A percentile compares a stretch with the other conserved stretches of the same genome.
phyloP scores from a whole-genome alignment of 148 eudicot species.

The Arbutus unedo region DNA sequence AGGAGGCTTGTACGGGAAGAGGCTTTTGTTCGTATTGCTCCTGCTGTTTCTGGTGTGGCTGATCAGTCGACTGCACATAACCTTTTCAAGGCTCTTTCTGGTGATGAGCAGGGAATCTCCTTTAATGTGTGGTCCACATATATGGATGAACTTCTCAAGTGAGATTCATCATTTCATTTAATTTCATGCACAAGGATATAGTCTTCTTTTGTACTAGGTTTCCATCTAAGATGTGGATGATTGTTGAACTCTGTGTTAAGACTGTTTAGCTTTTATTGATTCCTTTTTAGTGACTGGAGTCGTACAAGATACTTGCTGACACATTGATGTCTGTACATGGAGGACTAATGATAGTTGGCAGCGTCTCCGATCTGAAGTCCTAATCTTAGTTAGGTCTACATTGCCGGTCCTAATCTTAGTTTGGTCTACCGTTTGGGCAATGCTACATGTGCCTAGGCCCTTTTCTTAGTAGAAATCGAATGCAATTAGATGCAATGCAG shows the following conservation, averaged over 20 bases:
- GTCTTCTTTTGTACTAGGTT: background rate
- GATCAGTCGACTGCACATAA: conserved; percentile 84
- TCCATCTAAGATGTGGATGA: background rate
- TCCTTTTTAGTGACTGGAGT: background rate
- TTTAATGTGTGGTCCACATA: conserved; percentile 71
- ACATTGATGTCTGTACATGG: conserved; percentile 2
- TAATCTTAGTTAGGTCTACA: background rate
- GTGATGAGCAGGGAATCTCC: conserved; percentile 68
- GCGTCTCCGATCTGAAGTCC: background rate
- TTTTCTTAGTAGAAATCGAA: background rate
- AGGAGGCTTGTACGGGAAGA: conserved; percentile 60
- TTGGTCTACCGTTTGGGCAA: background rate
- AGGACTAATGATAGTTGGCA: background rate
- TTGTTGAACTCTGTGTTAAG: background rate
- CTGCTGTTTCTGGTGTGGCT: conserved; percentile 87
- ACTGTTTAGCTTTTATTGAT: background rate
- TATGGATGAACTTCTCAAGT: conserved; percentile 72
- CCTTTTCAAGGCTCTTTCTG: conserved; percentile 79
- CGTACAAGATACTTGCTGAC: background rate
- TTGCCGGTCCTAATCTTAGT: background rate
- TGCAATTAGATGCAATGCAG: conserved; percentile 7
- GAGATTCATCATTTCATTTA: conserved; percentile 32
- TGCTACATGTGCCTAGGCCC: background rate
- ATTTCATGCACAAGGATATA: background rate
- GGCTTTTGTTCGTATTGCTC: conserved; percentile 87